These are phyloP conservation scores for Phytophthora litchii DNA, from an alignment of 352 stramenopile genomes.

Conservation along the genomic window DNA sequence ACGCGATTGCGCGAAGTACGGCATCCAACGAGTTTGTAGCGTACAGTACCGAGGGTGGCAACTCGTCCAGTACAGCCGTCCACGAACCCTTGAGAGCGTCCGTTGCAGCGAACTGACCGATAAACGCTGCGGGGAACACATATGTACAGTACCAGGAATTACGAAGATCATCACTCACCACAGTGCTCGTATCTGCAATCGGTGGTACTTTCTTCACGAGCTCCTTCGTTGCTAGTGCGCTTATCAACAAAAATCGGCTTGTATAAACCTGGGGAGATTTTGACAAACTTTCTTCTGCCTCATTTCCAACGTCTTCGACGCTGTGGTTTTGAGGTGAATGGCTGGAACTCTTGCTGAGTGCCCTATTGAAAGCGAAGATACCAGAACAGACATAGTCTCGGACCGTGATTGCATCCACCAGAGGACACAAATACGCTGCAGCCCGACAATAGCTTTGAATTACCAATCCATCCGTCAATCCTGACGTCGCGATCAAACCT, in stretches of 20 bases:
- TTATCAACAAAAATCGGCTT: constrained; percentile 74
- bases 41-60: constrained; percentile 71
- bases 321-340: constrained; percentile 13
- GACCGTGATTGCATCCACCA: constrained; percentile 54
- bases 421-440: constrained; percentile 71
- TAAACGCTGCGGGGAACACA: constrained; percentile 76
- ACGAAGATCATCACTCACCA: constrained; percentile 46
- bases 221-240: constrained; percentile 70
- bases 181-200: constrained; percentile 39
- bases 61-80: constrained; percentile 63
- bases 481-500: constrained; percentile 26
- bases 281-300: constrained; percentile 1
- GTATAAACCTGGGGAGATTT: constrained; percentile 38
- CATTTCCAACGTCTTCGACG: constrained; percentile 15
- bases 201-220: constrained; percentile 66
- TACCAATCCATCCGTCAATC: constrained; percentile 62
- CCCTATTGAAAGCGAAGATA: constrained; percentile 63
- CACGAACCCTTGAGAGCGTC: constrained; percentile 54
- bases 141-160: constrained; percentile 72
- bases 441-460: constrained; percentile 78
- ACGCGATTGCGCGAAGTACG: constrained; percentile 44
- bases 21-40: constrained; percentile 51
- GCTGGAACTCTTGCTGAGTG: constrained; percentile 7
- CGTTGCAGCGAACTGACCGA: constrained; percentile 70
- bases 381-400: constrained; percentile 65